Conservation (phyloP, 345 rosid species). For the Noccaea caerulescens region DNA sequence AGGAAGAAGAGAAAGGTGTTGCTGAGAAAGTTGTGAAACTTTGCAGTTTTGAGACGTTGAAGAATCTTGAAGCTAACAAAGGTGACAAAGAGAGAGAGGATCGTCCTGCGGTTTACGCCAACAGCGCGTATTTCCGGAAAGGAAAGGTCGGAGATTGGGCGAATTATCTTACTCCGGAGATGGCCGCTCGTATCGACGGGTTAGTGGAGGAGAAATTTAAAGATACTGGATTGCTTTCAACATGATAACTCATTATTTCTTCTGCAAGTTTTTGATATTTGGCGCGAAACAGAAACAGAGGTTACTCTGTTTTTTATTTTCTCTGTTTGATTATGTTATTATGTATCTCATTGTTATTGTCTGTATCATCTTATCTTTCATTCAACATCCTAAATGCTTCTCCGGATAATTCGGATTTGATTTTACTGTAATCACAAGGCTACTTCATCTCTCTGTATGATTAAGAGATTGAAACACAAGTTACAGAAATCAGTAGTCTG, state of each 20-base stretch:
- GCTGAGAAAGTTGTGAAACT: conserved; percentile 42
- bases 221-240: conserved; percentile 46
- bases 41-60: conserved; percentile 50
- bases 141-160: conserved; percentile 54
- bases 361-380: conserved; percentile 30
- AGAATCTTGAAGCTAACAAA: conserved; percentile 49
- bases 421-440: too few relatives aligned
- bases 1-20: conserved; percentile 43
- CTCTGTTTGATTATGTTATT: conserved; percentile 31
- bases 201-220: conserved; percentile 42
- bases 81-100: conserved; percentile 33
- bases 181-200: conserved; percentile 46
- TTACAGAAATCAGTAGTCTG: too few relatives aligned
- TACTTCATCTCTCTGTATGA: too few relatives aligned
- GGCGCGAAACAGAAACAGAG: conserved; percentile 38
- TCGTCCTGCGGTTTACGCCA: conserved; percentile 32
- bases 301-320: conserved; percentile 31
- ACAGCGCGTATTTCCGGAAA: conserved; percentile 45
- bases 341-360: not conserved
- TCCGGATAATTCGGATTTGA: not conserved
- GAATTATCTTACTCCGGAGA: conserved; percentile 47
- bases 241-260: conserved; percentile 23
- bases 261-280: conserved; percentile 1
- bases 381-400: not conserved
- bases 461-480: too few relatives aligned